Conservation (phyloP, 192 early-diverging fungal species). For the Chytriomyces confervae region DNA sequence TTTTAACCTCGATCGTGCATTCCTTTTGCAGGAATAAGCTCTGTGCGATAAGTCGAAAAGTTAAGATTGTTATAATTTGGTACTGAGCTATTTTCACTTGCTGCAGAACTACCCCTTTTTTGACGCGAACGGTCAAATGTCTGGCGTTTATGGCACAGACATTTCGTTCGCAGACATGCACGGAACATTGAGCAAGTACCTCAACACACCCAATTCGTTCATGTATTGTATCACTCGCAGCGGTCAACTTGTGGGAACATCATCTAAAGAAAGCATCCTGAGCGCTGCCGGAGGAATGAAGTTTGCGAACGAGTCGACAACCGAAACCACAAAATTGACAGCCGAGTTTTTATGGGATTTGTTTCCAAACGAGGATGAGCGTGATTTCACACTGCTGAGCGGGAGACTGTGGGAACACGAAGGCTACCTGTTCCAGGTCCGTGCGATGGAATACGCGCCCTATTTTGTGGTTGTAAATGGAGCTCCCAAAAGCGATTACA, state of each 20-base stretch:
- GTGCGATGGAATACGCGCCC: not conserved
- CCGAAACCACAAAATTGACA: not conserved
- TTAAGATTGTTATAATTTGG: no score
- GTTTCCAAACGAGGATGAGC: not conserved
- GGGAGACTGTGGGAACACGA: not conserved
- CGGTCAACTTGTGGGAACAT: slow-evolving; percentile 6
- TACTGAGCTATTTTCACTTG: no score
- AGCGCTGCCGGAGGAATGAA: not conserved
- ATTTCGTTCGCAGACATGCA: slow-evolving; percentile 10
- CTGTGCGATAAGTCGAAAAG: no score
- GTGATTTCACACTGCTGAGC: no score
- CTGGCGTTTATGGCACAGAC: slow-evolving; percentile 5
- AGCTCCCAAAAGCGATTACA: slow-evolving; percentile 7
- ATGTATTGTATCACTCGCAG: slow-evolving; percentile 1
- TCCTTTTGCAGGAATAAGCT: not conserved
- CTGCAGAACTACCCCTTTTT: not conserved
- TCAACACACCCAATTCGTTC: not conserved
- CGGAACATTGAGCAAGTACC: not conserved
- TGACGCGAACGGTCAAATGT: not conserved
- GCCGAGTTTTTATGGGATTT: not conserved
- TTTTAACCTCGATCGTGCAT: not conserved
- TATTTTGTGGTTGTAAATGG: slow-evolving; percentile 3
- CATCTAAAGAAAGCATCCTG: not conserved
- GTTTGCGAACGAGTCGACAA: not conserved
- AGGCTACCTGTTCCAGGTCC: not conserved